Evolutionary conservation across 768 basidiomycete species (phyloP).

Genomic region (Tulasnella sp.): DNA sequence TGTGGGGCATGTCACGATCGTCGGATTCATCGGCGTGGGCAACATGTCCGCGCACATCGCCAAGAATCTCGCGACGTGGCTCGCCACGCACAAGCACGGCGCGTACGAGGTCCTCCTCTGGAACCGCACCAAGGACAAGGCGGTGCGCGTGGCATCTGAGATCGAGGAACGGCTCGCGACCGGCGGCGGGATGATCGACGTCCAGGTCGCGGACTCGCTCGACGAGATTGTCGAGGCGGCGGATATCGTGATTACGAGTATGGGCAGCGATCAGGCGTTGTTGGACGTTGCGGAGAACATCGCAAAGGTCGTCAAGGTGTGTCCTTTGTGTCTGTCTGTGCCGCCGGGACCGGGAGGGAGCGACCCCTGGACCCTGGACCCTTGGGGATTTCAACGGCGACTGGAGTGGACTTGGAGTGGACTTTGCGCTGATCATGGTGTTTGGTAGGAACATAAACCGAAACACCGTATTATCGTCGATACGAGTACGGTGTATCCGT

Average conservation of each 20-base stretch:
- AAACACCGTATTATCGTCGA: conserved; percentile 4
- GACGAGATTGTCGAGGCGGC: conserved; percentile 50
- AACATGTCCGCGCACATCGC: conserved; percentile 55
- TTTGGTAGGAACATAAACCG: not conserved
- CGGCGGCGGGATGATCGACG: conserved; percentile 31
- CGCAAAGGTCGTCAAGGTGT: conserved; percentile 44
- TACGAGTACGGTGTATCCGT: not conserved
- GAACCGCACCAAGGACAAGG: conserved; percentile 58
- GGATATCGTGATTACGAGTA: conserved; percentile 64
- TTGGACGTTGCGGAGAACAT: conserved; percentile 50
- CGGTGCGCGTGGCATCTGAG: conserved; percentile 43
- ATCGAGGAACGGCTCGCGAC: conserved; percentile 27
- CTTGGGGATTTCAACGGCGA: too few relatives aligned
- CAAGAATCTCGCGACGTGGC: conserved; percentile 55
- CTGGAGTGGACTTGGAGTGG: not conserved
- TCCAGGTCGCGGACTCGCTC: conserved; percentile 43
- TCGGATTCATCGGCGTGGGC: conserved; percentile 37
- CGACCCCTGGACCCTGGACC: too few relatives aligned
- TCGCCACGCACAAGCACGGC: conserved; percentile 27
- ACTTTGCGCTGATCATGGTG: not conserved
- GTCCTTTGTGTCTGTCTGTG: too few relatives aligned
- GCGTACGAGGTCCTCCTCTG: conserved; percentile 52
- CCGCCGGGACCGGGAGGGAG: too few relatives aligned
- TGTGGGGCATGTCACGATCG: conserved; percentile 23
- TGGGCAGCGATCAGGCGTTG: conserved; percentile 61